Evolutionary conservation across 306 rosid genomes (phyloP).

Genomic region (Pachyrhizus erosus): DNA sequence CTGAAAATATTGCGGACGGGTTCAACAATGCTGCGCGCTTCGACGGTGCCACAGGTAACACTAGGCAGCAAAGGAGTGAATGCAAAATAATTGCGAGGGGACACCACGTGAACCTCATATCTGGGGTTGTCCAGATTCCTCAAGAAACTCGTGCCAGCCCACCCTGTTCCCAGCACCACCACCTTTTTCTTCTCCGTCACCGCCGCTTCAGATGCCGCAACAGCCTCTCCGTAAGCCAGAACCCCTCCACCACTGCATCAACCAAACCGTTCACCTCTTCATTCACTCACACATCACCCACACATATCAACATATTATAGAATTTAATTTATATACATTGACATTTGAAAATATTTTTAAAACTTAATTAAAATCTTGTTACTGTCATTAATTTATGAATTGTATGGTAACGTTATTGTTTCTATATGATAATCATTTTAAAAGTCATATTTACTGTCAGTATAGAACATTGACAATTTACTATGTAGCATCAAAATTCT

Average conservation of each 20-base stretch:
- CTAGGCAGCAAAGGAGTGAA: constrained; percentile 97
- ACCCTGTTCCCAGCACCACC: constrained; percentile 94
- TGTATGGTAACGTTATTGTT: neutral
- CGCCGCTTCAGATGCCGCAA: constrained; percentile 50
- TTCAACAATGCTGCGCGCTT: constrained; percentile 93
- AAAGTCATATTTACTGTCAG: no score
- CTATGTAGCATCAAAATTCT: neutral
- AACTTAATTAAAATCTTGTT: neutral
- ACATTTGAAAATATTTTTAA: neutral
- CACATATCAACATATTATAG: neutral
- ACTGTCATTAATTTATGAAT: neutral
- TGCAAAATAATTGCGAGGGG: constrained; percentile 93
- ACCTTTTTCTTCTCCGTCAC: constrained; percentile 74
- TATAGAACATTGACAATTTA: neutral
- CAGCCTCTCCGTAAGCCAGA: constrained; percentile 81
- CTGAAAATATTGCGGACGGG: constrained; percentile 83
- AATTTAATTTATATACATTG: neutral
- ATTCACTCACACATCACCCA: constrained; percentile 20
- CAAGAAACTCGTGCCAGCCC: constrained; percentile 97
- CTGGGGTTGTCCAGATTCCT: constrained; percentile 73
- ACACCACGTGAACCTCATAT: constrained; percentile 87
- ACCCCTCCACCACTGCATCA: constrained; percentile 83
- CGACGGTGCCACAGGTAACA: constrained; percentile 93
- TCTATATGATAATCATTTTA: neutral
- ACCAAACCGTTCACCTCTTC: constrained; percentile 38